Conservation (phyloP, 305 asterid species). For the Nicotiana rustica region DNA sequence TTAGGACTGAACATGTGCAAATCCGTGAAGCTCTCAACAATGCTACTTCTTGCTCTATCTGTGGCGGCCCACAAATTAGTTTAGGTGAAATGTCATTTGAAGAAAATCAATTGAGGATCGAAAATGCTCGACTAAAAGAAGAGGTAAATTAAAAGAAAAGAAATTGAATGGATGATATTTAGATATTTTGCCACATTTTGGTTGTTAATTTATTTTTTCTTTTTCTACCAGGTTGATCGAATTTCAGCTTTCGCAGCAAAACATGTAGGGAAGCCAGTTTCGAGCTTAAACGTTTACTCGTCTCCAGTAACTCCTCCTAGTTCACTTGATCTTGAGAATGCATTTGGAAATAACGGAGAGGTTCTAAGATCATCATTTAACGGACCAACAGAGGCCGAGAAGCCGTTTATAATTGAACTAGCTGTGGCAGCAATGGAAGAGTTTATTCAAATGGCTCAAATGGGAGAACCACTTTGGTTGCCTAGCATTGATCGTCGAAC, state of each 20-base stretch:
- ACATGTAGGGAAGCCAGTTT: not conserved
- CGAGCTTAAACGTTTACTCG: not conserved
- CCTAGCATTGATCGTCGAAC: not conserved
- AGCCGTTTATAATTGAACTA: not conserved
- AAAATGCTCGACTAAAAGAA: not conserved
- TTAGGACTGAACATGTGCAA: not conserved
- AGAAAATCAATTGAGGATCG: not conserved
- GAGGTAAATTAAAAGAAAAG: not conserved
- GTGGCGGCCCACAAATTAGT: not conserved
- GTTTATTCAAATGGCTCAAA: not conserved
- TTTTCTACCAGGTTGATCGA: not conserved
- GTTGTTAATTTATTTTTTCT: not conserved
- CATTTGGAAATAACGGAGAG: no score
- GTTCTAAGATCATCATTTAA: no score
- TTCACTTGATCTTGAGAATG: not conserved
- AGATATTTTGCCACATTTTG: not conserved
- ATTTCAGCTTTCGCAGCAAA: not conserved
- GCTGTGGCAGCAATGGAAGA: not conserved
- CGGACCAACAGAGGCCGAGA: not conserved
- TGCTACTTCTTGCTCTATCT: not conserved
- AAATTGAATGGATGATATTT: not conserved
- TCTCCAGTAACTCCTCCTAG: not conserved
- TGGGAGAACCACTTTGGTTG: slow-evolving; percentile 32
- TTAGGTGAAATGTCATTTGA: not conserved
- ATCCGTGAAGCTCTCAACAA: not conserved